Evolutionary conservation across 441 rosid genomes (phyloP).

Genomic region (Arabidopsis lyrata): DNA sequence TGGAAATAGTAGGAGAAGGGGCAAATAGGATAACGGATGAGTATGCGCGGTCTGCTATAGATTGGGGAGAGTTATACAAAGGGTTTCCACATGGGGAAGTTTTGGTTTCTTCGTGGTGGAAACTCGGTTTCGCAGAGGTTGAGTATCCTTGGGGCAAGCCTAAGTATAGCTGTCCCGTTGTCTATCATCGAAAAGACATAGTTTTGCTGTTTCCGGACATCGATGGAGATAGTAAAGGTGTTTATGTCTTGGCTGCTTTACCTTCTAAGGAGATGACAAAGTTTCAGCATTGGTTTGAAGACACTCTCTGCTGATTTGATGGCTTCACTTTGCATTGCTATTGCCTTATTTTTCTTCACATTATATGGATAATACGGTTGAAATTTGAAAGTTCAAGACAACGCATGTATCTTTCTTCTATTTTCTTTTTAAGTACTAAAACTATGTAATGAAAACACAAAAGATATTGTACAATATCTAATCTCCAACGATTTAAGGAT

Average conservation of each 20-base stretch:
- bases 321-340: slow-evolving; percentile 9
- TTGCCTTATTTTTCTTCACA: background rate
- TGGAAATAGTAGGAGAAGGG: slow-evolving; percentile 67
- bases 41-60: slow-evolving; percentile 67
- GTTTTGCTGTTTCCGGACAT: slow-evolving; percentile 71
- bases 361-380: background rate
- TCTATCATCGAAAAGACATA: slow-evolving; percentile 72
- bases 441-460: background rate
- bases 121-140: slow-evolving; percentile 74
- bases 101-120: slow-evolving; percentile 86
- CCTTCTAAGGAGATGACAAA: slow-evolving; percentile 66
- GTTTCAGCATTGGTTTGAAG: slow-evolving; percentile 59
- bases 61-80: slow-evolving; percentile 75
- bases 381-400: background rate
- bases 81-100: slow-evolving; percentile 81
- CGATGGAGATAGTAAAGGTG: slow-evolving; percentile 52
- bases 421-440: background rate
- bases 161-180: slow-evolving; percentile 75
- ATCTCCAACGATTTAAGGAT: background rate
- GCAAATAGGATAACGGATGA: slow-evolving; percentile 62
- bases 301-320: slow-evolving; percentile 42
- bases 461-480: background rate
- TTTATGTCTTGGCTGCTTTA: slow-evolving; percentile 76
- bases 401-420: background rate
- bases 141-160: slow-evolving; percentile 90